Evolutionary conservation across 2,329 filamentous ascomycete species (phyloP), one percentile per base, ranked within the genome.

Genomic region (Lecanoromycetidae sp.): DNA sequence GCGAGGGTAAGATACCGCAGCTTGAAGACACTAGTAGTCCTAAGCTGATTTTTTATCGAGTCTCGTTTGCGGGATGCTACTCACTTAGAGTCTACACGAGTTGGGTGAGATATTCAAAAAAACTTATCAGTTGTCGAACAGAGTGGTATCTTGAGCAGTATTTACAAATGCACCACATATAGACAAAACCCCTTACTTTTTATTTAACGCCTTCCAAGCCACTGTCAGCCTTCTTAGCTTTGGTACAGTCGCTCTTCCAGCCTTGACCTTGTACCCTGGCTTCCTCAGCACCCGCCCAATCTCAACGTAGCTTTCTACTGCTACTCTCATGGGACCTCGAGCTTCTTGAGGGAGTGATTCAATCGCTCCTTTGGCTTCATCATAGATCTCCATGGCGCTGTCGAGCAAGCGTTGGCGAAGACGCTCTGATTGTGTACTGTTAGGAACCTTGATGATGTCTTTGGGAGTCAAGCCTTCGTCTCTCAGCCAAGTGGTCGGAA

Each of bases 271-370:
- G 50, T 67, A 69, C 7, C 66, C 63, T 17, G 66, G 60, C 46
- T 71, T 65, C 46, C 67, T 62, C 22, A 84, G 57, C n/a, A 80
- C 75, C 34, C 79, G 64, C 12, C 79, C 82, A 58, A 86, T 86
- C 59, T 84, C 80, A 75, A 86, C 82, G 57, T 86, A 85, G 53
- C 79, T 84, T 61, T 85, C 80, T 0, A 85, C 79, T 1, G 80
- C 80, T 4, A 84, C 80, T 10, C 78, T 68, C 58, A 85, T 76
- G 0, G 79, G 77, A 0, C 74, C 78, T 53, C 76, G 69, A 0
- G 75, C 77, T 56, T 79, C 72, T 0, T 50, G 39, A 0, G 82
- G 82, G 0, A 87, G 64, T 52, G 71, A 63, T 40, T 79, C 71
- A 54, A 87, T 83, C 0, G 74, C 71, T 2, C 57, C 60, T 43